Conservation (phyloP, 306 rosid species). For the Medicago ruthenica region DNA sequence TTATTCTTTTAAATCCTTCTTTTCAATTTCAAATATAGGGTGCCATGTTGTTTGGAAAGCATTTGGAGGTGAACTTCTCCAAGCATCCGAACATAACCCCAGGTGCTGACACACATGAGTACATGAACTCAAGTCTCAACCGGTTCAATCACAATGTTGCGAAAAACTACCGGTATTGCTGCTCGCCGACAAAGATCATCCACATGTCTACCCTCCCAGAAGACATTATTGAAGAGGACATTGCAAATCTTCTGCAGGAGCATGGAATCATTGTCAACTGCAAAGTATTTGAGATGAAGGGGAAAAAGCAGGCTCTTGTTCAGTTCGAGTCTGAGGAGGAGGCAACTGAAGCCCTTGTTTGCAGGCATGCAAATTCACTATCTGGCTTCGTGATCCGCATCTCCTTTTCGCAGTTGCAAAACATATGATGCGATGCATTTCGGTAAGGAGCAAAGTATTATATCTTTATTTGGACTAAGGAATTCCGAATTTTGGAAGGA, state of each 20-base stretch:
- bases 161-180: conserved; percentile 97
- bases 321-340: conserved; percentile 93
- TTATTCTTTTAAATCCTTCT: too few species aligned
- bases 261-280: conserved; percentile 74
- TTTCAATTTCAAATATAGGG: conserved; percentile 58
- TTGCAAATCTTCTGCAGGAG: conserved; percentile 76
- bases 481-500: conserved; percentile 53
- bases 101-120: conserved; percentile 92
- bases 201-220: conserved; percentile 89
- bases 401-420: conserved; percentile 92
- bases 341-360: conserved; percentile 95
- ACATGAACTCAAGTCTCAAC: conserved; percentile 89
- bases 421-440: conserved; percentile 64
- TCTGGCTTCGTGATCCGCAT: conserved; percentile 80
- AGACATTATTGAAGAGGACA: conserved; percentile 86
- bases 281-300: conserved; percentile 93
- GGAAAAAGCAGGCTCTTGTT: conserved; percentile 84
- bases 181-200: conserved; percentile 93
- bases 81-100: conserved; percentile 85
- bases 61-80: conserved; percentile 90
- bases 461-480: conserved; percentile 12
- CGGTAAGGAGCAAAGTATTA: conserved; percentile 11
- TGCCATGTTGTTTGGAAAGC: conserved; percentile 84
- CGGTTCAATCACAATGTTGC: conserved; percentile 98
- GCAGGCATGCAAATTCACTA: conserved; percentile 87